Percentiles rank a stretch among this genome's conserved stretches.
phyloP scores from a whole-genome alignment of 2,329 filamentous ascomycete genomes.

The Sarocladium strictum region DNA sequence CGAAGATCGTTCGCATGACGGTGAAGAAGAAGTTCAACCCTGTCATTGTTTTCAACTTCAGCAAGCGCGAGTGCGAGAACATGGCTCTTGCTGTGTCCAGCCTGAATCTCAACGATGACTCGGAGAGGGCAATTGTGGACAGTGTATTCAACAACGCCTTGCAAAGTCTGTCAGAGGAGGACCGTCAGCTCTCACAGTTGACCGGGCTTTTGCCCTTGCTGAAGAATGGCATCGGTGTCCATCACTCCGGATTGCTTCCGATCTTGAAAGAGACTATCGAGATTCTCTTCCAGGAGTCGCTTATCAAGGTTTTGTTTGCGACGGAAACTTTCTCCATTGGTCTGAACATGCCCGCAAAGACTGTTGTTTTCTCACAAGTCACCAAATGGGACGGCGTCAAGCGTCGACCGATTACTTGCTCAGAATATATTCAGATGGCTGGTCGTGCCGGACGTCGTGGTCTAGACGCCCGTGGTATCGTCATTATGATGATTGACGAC shows the following conservation, averaged over 20 bases:
- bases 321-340: conserved; percentile 99
- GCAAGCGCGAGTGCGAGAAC: conserved; percentile 92
- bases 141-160: conserved; percentile 94
- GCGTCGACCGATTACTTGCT: conserved; percentile 80
- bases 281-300: conserved; percentile 94
- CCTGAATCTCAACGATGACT: conserved; percentile 92
- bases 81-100: conserved; percentile 81
- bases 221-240: conserved; percentile 88
- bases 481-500: conserved; percentile 99
- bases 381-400: conserved; percentile 87
- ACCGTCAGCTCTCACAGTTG: conserved; percentile 84
- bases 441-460: conserved; percentile 94
- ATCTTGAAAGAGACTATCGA: conserved; percentile 98
- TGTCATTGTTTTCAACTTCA: conserved; percentile 99
- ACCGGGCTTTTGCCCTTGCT: conserved; percentile 82
- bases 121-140: conserved; percentile 87
- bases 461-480: conserved; percentile 94
- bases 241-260: conserved; percentile 90
- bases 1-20: conserved; percentile 98
- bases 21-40: conserved; percentile 97
- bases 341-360: conserved; percentile 98
- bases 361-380: conserved; percentile 96
- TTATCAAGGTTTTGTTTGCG: conserved; percentile 96
- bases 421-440: conserved; percentile 98
- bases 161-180: conserved; percentile 85